Evolutionary conservation across 2,329 filamentous ascomycete species (phyloP).

Genomic region (Penicillium glabrum): DNA sequence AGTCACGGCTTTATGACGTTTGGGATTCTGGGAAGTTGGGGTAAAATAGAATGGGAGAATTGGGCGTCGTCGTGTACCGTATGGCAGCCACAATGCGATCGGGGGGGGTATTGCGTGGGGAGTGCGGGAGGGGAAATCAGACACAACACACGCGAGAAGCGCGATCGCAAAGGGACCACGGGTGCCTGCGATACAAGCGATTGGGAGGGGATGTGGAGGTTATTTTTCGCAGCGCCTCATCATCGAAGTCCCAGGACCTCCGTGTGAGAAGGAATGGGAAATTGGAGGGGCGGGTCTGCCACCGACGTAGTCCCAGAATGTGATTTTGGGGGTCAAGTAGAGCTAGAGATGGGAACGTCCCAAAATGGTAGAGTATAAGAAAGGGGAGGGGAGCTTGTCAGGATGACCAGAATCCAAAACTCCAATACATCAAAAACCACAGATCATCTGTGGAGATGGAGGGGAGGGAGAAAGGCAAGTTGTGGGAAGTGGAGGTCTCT

Average conservation of each 20-base stretch:
- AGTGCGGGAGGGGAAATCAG: constrained; percentile 24
- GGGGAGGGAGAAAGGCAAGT: background rate
- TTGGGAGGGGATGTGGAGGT: constrained; percentile 11
- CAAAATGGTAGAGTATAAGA: background rate
- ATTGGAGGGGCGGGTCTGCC: constrained; percentile 1
- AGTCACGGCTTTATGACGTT: background rate
- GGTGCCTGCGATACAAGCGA: constrained; percentile 17
- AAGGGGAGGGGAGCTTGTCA: background rate
- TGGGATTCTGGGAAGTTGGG: background rate
- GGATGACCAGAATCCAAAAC: background rate
- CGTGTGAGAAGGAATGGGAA: background rate
- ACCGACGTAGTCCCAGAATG: background rate
- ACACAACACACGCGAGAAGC: constrained; percentile 28
- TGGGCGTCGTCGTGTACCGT: constrained; percentile 20
- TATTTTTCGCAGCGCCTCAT: constrained; percentile 24
- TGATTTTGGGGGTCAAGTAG: background rate
- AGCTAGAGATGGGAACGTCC: background rate
- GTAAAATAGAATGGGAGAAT: constrained; percentile 12
- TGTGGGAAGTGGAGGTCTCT: constrained; percentile 2
- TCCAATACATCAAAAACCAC: background rate
- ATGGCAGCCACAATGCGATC: constrained; percentile 30
- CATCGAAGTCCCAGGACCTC: constrained; percentile 12
- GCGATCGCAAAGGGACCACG: constrained; percentile 19
- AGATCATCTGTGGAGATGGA: background rate
- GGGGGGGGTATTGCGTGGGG: constrained; percentile 27